Base-by-base conservation (phyloP, 2,329 filamentous ascomycete species). In the Didymella sp. region DNA sequence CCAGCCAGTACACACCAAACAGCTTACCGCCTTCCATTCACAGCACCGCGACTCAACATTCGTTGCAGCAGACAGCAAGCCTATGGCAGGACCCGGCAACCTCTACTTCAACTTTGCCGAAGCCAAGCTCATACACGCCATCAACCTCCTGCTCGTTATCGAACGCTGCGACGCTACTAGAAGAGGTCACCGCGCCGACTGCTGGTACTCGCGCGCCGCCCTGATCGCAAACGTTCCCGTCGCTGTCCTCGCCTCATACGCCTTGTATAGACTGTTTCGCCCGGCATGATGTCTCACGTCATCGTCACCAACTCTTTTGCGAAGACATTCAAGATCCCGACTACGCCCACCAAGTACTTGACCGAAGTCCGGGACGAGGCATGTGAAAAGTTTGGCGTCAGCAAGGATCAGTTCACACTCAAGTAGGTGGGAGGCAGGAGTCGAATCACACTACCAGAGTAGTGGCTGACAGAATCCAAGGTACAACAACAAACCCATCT, bases 361-460 rank as follows among this genome's bases (percentile, higher is more conserved):
- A 89, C 89, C 56, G 93, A 97, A 72, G 85, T 99, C 1, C 82
- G 96, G 17, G 86, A 91, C 60, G 90, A 98, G 76, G 94, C 94
- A 42, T 98, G 94, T 75, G 82, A 82, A 66, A 96, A 94, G 79
- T 85, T 96, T 66, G 88, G 87, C 58, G 78, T 94, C 28, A 81
- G 87, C 57, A 81, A 89, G 28, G 87, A 88, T 63, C 89, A 89
- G 61, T 95, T 90, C 77, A 85, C 89, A 21, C 79, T 99, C 56
- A 98, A 96, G 90, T 94, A 79, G 70, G 79, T 73, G 33, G 19
- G 25, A 9, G 13, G 6, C 4, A 17, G 19, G 25, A 9, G 13
- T 5, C 4, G n/a, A 5, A 4, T 7, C 4, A 2, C 11, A n/a
- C 6, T 15, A 6, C 27, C 12, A 13, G 19, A 37, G n/a, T 22